A percentile compares a stretch with the other conserved stretches of the same genome.
These are phyloP conservation scores for Lunularia cruciata DNA, from an alignment of 225 moss, liverwort and hornwort genomes.

Conservation along the genomic window DNA sequence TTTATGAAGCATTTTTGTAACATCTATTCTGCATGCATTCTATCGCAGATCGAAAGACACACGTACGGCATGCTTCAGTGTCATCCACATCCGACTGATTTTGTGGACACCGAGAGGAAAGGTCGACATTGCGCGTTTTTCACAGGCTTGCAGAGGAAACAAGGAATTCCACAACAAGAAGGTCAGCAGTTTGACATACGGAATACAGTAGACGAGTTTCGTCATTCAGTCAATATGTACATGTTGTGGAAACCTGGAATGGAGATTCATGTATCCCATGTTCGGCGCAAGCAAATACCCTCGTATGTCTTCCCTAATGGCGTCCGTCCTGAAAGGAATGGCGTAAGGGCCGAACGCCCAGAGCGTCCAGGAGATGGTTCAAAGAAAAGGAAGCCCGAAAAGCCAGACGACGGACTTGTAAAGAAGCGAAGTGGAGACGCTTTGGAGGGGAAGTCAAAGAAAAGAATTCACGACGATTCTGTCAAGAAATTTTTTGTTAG, in stretches of 20 bases:
- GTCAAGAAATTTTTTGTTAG: conserved; percentile 11
- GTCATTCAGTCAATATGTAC: conserved; percentile 73
- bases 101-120: conserved; percentile 74
- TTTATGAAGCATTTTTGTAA: not conserved
- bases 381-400: conserved; percentile 14
- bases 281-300: conserved; percentile 87
- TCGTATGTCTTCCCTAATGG: conserved; percentile 85
- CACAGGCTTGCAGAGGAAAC: conserved; percentile 85
- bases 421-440: not conserved
- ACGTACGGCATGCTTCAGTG: conserved; percentile 86
- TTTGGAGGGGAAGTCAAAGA: not conserved
- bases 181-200: conserved; percentile 88
- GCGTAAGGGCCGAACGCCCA: conserved; percentile 7
- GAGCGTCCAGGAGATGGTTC: conserved; percentile 10
- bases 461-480: conserved; percentile 1
- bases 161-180: conserved; percentile 71
- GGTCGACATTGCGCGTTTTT: conserved; percentile 80
- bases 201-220: conserved; percentile 86
- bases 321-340: conserved; percentile 57
- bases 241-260: conserved; percentile 83
- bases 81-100: conserved; percentile 92
- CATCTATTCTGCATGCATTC: not conserved
- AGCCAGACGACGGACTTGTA: not conserved
- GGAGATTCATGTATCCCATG: conserved; percentile 90
- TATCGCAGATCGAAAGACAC: conserved; percentile 77